Base-by-base conservation (phyloP, 306 rosid species). In the Cucurbita ficifolia region DNA sequence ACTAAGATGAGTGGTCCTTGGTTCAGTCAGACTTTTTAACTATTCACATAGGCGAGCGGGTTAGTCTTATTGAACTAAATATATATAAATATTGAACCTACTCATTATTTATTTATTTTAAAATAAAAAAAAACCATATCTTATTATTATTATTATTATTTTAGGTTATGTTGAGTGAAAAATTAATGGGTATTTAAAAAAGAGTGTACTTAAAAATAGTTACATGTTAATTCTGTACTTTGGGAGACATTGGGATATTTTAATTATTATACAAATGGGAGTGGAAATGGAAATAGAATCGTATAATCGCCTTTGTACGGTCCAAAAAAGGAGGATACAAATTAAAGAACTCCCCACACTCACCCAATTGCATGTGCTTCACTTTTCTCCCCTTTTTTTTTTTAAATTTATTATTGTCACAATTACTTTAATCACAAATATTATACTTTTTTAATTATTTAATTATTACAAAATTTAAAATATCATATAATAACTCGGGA, bases 231-330 rank as follows among this genome's bases (percentile, higher is more conserved):
- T 64, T 42, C 36, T 64, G 71, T 58, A 52, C 71, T 75, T 75
- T 75, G 17, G 55, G 42, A 42, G 43, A 51, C 77, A 22, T 12
- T 17, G 39, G 65, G 12, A 16, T 74, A 57, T 74, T 59, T 22
- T 21, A 77, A 70, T 38, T 62, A 59, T 53, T 53, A 19, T 53
- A 53, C 29, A 10, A 29, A 29, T 29, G 0, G 33, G 33, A 29
- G 33, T 29, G 33, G 33, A 53, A 53, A 18, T 59, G 65, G 65
- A 29, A 60, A 60, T 63, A 74, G 61, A 73, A 67, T 67, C 22
- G 73, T 55, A 62, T 73, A 62, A 63, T 72, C 58, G 45, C 42
- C 74, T 53, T 62, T 73, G 59, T 22, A 54, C 60, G 60, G 67
- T 54, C 69, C 49, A n/a, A 50, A 29, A 72, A 78, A 52, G 76